Conservation (phyloP, 148 eudicot genomes). For the Polygonum maritimum region DNA sequence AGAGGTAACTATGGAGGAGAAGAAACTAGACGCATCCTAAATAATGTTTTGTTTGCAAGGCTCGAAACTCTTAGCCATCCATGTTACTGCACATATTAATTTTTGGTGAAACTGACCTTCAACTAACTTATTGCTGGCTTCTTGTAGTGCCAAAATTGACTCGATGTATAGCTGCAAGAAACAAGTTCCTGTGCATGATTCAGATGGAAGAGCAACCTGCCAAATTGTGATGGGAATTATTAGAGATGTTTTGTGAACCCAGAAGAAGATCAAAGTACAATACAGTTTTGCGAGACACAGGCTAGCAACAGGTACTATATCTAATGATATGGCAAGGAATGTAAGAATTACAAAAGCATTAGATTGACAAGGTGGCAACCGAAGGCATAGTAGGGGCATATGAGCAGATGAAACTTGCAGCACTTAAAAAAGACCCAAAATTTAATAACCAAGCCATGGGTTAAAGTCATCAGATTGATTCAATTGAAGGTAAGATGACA, state of each 20-base stretch:
- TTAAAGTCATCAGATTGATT: background rate
- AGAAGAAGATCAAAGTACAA: too few species aligned
- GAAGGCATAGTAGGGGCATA: background rate
- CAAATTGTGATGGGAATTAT: background rate
- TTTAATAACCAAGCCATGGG: background rate
- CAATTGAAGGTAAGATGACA: background rate
- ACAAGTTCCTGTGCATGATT: slow-evolving; percentile 68
- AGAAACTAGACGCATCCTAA: background rate
- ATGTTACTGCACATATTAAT: background rate
- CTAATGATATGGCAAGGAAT: background rate
- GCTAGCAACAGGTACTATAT: background rate
- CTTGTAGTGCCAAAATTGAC: slow-evolving; percentile 79
- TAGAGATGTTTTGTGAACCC: too few species aligned
- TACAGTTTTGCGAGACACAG: background rate
- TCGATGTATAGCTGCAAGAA: slow-evolving; percentile 86
- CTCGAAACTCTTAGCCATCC: too few species aligned
- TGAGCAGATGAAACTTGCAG: background rate
- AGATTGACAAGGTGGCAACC: background rate
- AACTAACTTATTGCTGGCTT: slow-evolving; percentile 49
- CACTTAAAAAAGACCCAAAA: background rate
- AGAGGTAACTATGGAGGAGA: too few species aligned
- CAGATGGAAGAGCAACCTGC: slow-evolving; percentile 91
- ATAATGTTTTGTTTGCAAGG: background rate
- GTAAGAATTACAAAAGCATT: background rate
- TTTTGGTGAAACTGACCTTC: slow-evolving; percentile 41